Evolutionary conservation across 2,329 filamentous ascomycete species (phyloP), one percentile per base, ranked within the genome.

Genomic region (Shiraia bambusicola): DNA sequence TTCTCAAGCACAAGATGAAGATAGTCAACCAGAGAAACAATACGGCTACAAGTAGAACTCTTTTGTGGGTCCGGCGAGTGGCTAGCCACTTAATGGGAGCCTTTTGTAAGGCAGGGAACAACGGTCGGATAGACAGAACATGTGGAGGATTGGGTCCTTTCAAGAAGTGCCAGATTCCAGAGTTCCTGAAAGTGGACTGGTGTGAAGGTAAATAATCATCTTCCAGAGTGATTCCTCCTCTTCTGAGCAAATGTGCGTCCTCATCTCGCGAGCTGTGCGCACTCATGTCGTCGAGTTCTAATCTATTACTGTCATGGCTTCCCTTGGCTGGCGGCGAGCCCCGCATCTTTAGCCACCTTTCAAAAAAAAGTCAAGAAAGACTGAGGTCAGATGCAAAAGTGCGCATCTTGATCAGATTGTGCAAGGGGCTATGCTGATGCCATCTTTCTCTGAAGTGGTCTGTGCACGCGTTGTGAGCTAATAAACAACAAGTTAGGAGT

Each of bases 101-200:
- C 50, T 81, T 75, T 62, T 92, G 87, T 6, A 88, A 63, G 6
- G 61, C 59, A 1, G 87, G 84, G 41, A 89, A 79, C 37, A 86
- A 56, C 4, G 74, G 73, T 4, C 51, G 58, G 36, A 77, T 76
- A 17, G 44, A 63, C 52, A 71, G 75, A 28, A 65, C 62, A 13
- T 66, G 62, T 7, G 71, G 70, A 13, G 72, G 70, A 26, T 69
- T 47, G 2, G 74, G 74, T 4, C 74, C 73, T 38, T 67, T 61
- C 5, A 72, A 56, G 56, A 71, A 72, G 54, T 12, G n/a, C 34
- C 44, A 48, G 13, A 38, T 47, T 5, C 45, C 40, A n/a, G 19
- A 34, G 26, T 30, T 22, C 28, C 47, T 39, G n/a, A 14, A 27
- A 19, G 10, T 29, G 16, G 29, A 6, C 7, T 12, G 12, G n/a